These are phyloP conservation scores for Corylus avellana DNA, from an alignment of 306 rosid genomes.

Conservation along the genomic window DNA sequence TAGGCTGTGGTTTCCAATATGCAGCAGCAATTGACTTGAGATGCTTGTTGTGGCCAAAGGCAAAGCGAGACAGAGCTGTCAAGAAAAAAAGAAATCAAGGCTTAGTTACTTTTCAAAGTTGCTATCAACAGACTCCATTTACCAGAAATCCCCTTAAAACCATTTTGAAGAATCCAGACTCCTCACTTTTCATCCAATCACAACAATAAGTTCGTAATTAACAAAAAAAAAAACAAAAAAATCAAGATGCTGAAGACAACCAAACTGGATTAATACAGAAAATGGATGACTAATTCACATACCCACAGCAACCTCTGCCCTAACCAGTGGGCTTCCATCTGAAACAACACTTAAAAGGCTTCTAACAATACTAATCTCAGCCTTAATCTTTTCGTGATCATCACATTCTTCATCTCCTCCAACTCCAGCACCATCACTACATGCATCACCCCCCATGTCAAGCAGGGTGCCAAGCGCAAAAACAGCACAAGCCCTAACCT, in stretches of 20 bases:
- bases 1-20: conserved; percentile 88
- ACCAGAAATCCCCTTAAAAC: neutral
- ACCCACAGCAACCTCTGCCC: conserved; percentile 99
- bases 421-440: conserved; percentile 69
- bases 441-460: conserved; percentile 71
- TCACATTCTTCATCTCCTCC: conserved; percentile 88
- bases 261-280: conserved; percentile 17
- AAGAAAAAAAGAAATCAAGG: conserved; percentile 12
- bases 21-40: conserved; percentile 92
- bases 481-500: conserved; percentile 99
- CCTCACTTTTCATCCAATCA: conserved; percentile 6
- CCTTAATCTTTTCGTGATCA: conserved; percentile 80
- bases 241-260: neutral
- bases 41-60: conserved; percentile 94
- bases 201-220: conserved; percentile 8
- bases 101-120: conserved; percentile 15
- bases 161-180: neutral
- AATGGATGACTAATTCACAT: conserved; percentile 46
- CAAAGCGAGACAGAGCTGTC: conserved; percentile 87
- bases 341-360: conserved; percentile 79
- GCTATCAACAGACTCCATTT: neutral
- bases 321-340: conserved; percentile 97
- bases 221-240: neutral
- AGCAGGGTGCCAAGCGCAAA: conserved; percentile 93
- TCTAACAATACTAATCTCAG: conserved; percentile 81